Evolutionary conservation across 768 basidiomycete species (phyloP), one percentile per base, ranked within the genome.

Genomic region (Termitomyces sp.): DNA sequence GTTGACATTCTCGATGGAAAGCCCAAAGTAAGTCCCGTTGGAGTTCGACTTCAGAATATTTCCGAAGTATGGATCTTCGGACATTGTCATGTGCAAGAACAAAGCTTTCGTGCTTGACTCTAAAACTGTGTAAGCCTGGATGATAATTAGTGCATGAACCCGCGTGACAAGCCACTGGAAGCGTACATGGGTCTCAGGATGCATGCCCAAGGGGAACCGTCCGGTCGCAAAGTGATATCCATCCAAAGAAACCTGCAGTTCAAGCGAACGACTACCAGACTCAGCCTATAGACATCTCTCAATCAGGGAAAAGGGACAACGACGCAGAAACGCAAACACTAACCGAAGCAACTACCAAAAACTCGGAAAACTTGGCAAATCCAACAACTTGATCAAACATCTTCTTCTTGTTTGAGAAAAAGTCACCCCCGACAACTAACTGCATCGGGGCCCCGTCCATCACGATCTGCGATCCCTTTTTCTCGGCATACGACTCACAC

Each of bases 331-430:
- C n/a, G 35, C 1, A 59, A 59, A 56, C 26, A 66, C 85, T 53
- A 43, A 97, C 93, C 80, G 94, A 88, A 24, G 96, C 97, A 32
- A 98, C 96, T 46, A 56, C 54, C 46, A 98, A 79, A 70, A 90
- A 99, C 75, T 99, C 93, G 0, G 92, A 92, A 72, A 99, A 99
- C 74, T 94, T 95, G 0, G 97, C 88, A 74, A 95, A 98, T 7
- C 97, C 97, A 63, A 94, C 93, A 54, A 99, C 87, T 44, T 85
- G 77, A 47, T 92, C 83, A 66, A 98, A 99, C 22, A 97, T 70
- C 68, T 82, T 89, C 60, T 75, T 84, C 77, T 85, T 88, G 61
- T 79, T 83, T 48, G 62, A 62, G 68, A 85, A 98, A 74, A 84
- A 98, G 56, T 85, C 77, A 12, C 77, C 70, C 0, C 97, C 96